Percentiles rank a stretch among this genome's conserved stretches.
Conservation (phyloP, 2,329 filamentous ascomycete species). For the Penicillium occitanis region DNA sequence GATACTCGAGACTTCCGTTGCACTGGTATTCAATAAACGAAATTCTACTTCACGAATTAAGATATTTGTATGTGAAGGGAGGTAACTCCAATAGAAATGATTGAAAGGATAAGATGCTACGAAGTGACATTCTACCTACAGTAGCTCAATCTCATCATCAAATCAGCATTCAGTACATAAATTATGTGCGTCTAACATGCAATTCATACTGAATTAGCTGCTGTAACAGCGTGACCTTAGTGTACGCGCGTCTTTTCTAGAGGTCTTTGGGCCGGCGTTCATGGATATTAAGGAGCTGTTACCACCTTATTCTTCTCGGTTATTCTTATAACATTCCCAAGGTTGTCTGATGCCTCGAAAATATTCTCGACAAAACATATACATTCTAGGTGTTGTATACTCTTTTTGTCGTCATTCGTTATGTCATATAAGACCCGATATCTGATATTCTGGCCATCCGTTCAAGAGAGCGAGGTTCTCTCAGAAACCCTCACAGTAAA, state of each 20-base stretch:
- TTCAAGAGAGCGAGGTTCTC: neutral
- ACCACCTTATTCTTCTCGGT: neutral
- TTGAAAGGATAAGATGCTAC: neutral
- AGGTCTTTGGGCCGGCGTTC: neutral
- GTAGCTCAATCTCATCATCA: neutral
- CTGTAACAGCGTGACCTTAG: neutral
- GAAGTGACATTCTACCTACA: neutral
- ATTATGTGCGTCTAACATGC: neutral
- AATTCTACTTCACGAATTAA: neutral
- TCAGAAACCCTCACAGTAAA: constrained; percentile 1
- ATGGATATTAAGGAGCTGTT: neutral
- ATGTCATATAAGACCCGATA: neutral
- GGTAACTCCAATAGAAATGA: neutral
- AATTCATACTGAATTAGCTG: neutral
- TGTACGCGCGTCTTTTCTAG: neutral
- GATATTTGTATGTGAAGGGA: neutral
- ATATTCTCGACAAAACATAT: neutral
- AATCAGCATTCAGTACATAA: neutral
- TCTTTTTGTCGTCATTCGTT: neutral
- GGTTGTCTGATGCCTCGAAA: neutral
- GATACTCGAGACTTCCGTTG: neutral
- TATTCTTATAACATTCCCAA: neutral
- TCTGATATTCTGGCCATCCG: neutral
- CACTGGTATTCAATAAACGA: neutral
- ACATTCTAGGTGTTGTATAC: neutral